Conservation (phyloP, 164 flowering plant genomes). For the Macadamia tetraphylla region DNA sequence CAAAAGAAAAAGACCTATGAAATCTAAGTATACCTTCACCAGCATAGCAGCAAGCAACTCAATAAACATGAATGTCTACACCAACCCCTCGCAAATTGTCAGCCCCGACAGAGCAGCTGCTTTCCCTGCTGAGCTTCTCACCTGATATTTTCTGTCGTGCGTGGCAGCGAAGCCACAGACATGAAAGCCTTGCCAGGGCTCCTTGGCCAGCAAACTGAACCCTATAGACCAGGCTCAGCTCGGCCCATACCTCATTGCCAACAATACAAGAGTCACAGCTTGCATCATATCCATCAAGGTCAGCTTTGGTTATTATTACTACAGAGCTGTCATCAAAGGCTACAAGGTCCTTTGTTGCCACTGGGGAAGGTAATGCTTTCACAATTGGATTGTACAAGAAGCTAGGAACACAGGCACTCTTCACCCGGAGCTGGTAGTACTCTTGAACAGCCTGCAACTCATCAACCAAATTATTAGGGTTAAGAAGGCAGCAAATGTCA, state of each 20-base stretch:
- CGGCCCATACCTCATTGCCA: conserved; percentile 51
- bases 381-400: conserved; percentile 12
- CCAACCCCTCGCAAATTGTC: conserved; percentile 42
- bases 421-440: conserved; percentile 41
- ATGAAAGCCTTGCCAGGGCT: conserved; percentile 61
- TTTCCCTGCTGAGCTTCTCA: conserved; percentile 25
- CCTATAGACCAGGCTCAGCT: conserved; percentile 47
- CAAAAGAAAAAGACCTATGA: neutral
- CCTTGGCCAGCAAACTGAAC: conserved; percentile 62
- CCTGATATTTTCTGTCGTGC: conserved; percentile 22
- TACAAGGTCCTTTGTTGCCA: conserved; percentile 15
- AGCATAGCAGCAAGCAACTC: conserved; percentile 3
- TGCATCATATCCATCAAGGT: conserved; percentile 68
- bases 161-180: conserved; percentile 51
- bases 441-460: conserved; percentile 66
- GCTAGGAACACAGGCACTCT: conserved; percentile 14
- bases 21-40: neutral
- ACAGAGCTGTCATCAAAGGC: conserved; percentile 67
- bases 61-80: conserved; percentile 62
- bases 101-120: conserved; percentile 38
- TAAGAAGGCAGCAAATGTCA: too few relatives aligned
- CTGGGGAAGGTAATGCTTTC: conserved; percentile 10
- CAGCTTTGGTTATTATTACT: conserved; percentile 64
- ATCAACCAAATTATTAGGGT: neutral
- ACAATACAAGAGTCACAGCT: conserved; percentile 20